Percentiles rank a stretch among this genome's conserved stretches.
phyloP scores from a whole-genome alignment of 805 yeast species.

The Saccharomyces eubayanus region DNA sequence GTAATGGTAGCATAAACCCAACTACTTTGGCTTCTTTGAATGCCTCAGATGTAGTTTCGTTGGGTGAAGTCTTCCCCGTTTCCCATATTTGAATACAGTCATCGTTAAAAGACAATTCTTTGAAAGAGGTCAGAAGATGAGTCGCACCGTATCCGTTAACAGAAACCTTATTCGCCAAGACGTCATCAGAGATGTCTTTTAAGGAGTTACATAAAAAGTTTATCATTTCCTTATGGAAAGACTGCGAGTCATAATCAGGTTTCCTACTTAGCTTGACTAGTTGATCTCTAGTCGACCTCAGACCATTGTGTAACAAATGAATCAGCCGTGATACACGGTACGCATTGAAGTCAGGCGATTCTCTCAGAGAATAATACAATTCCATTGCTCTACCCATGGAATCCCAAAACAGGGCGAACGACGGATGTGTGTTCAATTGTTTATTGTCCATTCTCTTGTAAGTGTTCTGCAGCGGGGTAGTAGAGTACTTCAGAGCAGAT shows the following conservation, averaged over 20 bases:
- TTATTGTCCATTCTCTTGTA: constrained; percentile 6
- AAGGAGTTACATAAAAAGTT: constrained; percentile 38
- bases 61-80: constrained; percentile 22
- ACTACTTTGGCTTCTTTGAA: constrained; percentile 55
- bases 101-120: constrained; percentile 46
- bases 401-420: constrained; percentile 37
- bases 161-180: constrained; percentile 34
- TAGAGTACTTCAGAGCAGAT: constrained; percentile 10
- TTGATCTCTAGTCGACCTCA: constrained; percentile 44
- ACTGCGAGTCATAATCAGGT: constrained; percentile 48
- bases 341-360: constrained; percentile 37
- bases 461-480: constrained; percentile 10
- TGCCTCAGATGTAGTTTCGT: constrained; percentile 15
- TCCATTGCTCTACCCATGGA: constrained; percentile 41
- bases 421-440: neutral
- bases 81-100: constrained; percentile 66
- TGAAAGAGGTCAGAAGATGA: constrained; percentile 45
- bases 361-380: constrained; percentile 37
- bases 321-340: constrained; percentile 38
- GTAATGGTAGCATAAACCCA: constrained; percentile 58
- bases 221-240: constrained; percentile 42
- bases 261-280: constrained; percentile 43
- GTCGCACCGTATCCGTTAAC: constrained; percentile 44
- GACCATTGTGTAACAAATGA: constrained; percentile 42
- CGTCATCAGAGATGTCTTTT: constrained; percentile 40